phyloP scores from a whole-genome alignment of 805 yeast genomes.

The Yamadazyma sp. region DNA sequence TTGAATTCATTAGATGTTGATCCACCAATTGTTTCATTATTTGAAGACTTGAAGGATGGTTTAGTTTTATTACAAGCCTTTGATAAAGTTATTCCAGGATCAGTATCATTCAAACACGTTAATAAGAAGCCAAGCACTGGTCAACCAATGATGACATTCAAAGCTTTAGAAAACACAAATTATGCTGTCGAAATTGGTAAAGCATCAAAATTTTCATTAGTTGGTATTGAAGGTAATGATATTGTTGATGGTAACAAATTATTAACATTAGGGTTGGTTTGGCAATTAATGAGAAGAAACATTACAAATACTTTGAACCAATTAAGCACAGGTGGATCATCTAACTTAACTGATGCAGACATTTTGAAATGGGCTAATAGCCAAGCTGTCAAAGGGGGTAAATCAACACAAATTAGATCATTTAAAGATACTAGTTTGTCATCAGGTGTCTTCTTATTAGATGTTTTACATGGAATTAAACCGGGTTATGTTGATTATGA shows the following conservation, averaged over 20 bases:
- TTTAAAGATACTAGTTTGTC: conserved; percentile 80
- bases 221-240: conserved; percentile 97
- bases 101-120: conserved; percentile 72
- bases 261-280: conserved; percentile 86
- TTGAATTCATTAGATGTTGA: conserved; percentile 93
- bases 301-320: conserved; percentile 79
- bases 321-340: conserved; percentile 56
- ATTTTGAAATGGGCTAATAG: conserved; percentile 93
- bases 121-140: conserved; percentile 82
- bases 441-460: conserved; percentile 78
- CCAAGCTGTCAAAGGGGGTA: conserved; percentile 84
- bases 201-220: conserved; percentile 86
- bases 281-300: conserved; percentile 98
- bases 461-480: conserved; percentile 86
- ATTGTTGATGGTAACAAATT: conserved; percentile 90
- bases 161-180: conserved; percentile 95
- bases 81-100: conserved; percentile 93
- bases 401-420: conserved; percentile 66
- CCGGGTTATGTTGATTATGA: conserved; percentile 98
- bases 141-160: conserved; percentile 78
- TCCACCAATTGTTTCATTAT: conserved; percentile 86
- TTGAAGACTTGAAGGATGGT: conserved; percentile 95
- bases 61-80: conserved; percentile 84
- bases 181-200: conserved; percentile 97
- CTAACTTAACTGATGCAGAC: conserved; percentile 77